Evolutionary conservation across 164 flowering plant species (phyloP).

Genomic region (Tetrastigma voinierianum): DNA sequence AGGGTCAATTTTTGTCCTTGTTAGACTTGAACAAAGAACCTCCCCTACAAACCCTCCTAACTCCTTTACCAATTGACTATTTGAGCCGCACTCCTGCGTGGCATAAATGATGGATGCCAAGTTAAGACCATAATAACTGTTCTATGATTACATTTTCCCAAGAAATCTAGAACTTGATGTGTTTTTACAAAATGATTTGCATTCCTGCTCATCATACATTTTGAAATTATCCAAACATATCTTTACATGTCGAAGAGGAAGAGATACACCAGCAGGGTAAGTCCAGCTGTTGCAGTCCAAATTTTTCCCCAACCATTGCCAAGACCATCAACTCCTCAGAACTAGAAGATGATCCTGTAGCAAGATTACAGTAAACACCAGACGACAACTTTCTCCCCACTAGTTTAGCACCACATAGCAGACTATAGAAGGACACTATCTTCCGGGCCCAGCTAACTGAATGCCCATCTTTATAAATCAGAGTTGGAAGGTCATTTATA

Average conservation of each 20-base stretch:
- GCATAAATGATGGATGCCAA: too few species aligned
- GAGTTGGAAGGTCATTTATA: slow-evolving; percentile 63
- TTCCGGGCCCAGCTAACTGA: slow-evolving; percentile 75
- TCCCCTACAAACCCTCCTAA: too few species aligned
- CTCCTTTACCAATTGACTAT: too few species aligned
- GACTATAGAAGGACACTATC: slow-evolving; percentile 80
- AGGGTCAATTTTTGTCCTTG: too few species aligned
- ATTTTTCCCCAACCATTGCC: slow-evolving; percentile 94
- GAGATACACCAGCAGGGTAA: slow-evolving; percentile 86
- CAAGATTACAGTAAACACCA: slow-evolving; percentile 72
- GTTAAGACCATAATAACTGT: too few species aligned
- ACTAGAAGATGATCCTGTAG: slow-evolving; percentile 57
- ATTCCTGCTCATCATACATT: too few species aligned
- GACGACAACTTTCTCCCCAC: slow-evolving; percentile 65
- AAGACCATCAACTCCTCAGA: slow-evolving; percentile 75
- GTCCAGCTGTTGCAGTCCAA: slow-evolving; percentile 85
- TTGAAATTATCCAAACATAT: slow-evolving; percentile 1
- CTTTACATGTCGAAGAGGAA: slow-evolving; percentile 96
- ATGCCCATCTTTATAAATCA: slow-evolving; percentile 59
- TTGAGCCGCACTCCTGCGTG: too few species aligned
- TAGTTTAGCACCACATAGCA: slow-evolving; percentile 65
- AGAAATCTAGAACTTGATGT: too few species aligned
- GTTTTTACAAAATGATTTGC: too few species aligned
- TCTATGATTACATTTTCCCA: too few species aligned
- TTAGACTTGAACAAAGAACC: too few species aligned